A percentile compares a stretch with the other conserved stretches of the same genome.
Evolutionary conservation across 1,284 basidiomycete genomes (phyloP).

Genomic region (Rhodotorula mucilaginosa): DNA sequence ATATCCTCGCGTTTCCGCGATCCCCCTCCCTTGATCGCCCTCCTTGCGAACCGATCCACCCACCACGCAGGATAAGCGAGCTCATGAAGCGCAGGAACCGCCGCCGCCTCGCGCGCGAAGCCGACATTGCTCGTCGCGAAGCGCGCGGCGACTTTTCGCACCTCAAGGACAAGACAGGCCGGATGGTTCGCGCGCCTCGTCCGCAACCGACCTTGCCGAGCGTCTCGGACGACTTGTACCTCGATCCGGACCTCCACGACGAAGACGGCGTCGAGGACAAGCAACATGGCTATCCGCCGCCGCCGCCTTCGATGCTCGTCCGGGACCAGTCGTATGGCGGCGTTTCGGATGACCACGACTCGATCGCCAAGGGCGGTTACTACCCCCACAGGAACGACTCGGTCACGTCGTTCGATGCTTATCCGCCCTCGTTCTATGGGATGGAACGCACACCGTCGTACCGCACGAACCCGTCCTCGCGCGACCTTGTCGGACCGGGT

Average conservation of each 20-base stretch:
- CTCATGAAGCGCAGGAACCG: slow-evolving; percentile 90
- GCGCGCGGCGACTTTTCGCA: slow-evolving; percentile 85
- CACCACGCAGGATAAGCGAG: slow-evolving; percentile 65
- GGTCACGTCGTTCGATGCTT: slow-evolving; percentile 17
- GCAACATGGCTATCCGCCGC: not conserved
- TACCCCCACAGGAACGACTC: slow-evolving; percentile 21
- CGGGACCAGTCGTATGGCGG: slow-evolving; percentile 1
- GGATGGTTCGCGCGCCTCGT: slow-evolving; percentile 72
- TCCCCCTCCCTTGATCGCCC: not conserved
- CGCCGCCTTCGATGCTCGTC: not conserved
- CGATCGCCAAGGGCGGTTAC: slow-evolving; percentile 13
- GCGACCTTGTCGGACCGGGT: not conserved
- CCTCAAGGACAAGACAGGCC: slow-evolving; percentile 84
- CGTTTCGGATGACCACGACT: slow-evolving; percentile 10
- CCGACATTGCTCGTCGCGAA: slow-evolving; percentile 81
- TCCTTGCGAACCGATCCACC: too few relatives aligned
- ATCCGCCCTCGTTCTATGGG: slow-evolving; percentile 16
- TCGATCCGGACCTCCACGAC: slow-evolving; percentile 1
- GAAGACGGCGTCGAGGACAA: not conserved
- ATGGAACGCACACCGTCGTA: slow-evolving; percentile 18
- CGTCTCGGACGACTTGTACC: slow-evolving; percentile 70
- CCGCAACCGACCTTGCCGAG: slow-evolving; percentile 96
- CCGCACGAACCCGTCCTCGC: slow-evolving; percentile 20
- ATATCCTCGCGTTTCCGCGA: not conserved
- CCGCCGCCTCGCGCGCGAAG: slow-evolving; percentile 76